Percentiles rank a stretch among this genome's conserved stretches.
phyloP scores from a whole-genome alignment of 305 asterid species.

The Solanum chacoense region DNA sequence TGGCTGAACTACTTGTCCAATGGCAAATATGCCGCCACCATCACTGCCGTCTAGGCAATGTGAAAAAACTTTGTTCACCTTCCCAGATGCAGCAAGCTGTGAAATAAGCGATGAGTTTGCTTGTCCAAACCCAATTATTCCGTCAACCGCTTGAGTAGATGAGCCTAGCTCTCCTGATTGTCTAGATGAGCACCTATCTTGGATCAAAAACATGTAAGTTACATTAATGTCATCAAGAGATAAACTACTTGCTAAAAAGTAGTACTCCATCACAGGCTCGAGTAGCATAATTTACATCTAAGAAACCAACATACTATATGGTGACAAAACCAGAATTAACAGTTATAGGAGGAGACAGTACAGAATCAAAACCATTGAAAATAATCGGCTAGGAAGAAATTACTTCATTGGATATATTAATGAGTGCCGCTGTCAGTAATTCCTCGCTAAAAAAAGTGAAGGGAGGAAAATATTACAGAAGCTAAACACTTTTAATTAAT shows the following conservation, averaged over 20 bases:
- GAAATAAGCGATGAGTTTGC: constrained; percentile 86
- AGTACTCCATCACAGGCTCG: background rate
- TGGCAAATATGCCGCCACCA: constrained; percentile 96
- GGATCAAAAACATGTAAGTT: constrained; percentile 17
- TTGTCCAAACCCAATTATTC: constrained; percentile 95
- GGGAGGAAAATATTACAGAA: background rate
- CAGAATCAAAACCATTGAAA: background rate
- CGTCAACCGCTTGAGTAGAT: constrained; percentile 88
- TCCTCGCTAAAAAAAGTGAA: background rate
- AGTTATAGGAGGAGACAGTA: background rate
- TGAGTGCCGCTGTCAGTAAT: background rate
- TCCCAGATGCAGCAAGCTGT: constrained; percentile 71
- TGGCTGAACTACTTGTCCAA: constrained; percentile 88
- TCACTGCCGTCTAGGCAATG: constrained; percentile 81
- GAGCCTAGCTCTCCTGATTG: constrained; percentile 85
- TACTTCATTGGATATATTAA: background rate
- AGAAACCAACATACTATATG: background rate
- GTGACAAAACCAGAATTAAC: background rate
- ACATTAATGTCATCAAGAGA: background rate
- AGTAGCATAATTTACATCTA: background rate
- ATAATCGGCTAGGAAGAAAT: background rate
- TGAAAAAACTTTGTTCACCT: constrained; percentile 72
- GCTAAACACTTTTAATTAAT: background rate
- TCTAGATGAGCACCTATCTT: constrained; percentile 78
- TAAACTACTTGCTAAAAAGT: background rate